Evolutionary conservation across 352 stramenopile species (phyloP).

Genomic region (Thalassiosira allenii): DNA sequence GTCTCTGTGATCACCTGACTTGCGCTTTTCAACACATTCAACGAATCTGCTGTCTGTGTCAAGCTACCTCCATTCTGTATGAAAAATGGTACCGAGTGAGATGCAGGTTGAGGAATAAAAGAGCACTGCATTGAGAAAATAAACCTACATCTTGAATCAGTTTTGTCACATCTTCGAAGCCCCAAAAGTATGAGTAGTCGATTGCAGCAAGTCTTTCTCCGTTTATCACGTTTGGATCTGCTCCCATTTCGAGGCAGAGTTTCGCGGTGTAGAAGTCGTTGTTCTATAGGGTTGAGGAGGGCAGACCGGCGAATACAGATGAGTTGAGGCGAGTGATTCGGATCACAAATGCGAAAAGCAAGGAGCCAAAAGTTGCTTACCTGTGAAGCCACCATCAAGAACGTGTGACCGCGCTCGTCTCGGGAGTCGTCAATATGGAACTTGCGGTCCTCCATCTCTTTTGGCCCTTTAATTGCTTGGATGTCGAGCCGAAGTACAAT

Average conservation of each 20-base stretch:
- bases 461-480: slow-evolving; percentile 1
- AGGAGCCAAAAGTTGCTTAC: no score
- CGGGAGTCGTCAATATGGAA: slow-evolving; percentile 36
- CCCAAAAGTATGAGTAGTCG: slow-evolving; percentile 36
- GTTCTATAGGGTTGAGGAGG: no score
- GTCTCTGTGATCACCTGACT: slow-evolving; percentile 10
- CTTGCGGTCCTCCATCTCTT: slow-evolving; percentile 4
- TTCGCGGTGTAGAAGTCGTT: slow-evolving; percentile 40
- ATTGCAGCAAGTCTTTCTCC: slow-evolving; percentile 25
- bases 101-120: no score
- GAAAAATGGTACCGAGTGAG: no score
- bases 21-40: no score
- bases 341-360: no score
- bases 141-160: slow-evolving; percentile 25
- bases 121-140: no score
- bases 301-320: no score
- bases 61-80: slow-evolving; percentile 20
- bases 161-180: slow-evolving; percentile 30
- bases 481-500: slow-evolving; percentile 23
- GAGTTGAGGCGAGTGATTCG: no score
- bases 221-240: slow-evolving; percentile 9
- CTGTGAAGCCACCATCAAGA: slow-evolving; percentile 31
- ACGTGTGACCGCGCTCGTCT: slow-evolving; percentile 27
- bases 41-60: background rate
- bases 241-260: slow-evolving; percentile 23